Base-by-base conservation (phyloP, 169 alveolate species). In the Amoebophrya sp. region DNA sequence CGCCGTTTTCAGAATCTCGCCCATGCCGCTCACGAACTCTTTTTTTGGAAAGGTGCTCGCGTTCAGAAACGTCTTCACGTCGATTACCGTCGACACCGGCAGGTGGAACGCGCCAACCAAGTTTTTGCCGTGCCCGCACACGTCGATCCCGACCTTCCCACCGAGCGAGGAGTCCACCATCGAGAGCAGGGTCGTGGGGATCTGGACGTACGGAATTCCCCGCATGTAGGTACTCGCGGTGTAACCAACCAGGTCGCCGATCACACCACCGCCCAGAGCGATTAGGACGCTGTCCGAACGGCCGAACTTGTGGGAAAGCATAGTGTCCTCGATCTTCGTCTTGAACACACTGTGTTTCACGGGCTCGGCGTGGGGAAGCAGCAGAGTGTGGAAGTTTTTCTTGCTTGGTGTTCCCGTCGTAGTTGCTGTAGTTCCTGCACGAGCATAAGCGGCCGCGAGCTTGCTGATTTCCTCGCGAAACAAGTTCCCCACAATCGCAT, bases 131-230 rank as follows among this genome's bases (percentile, higher is more conserved):
- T 43, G 40, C 69, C 92, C 34, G 45, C 78, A 50, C 40, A 40
- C 89, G 43, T 93, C 93, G 40, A 93, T 93, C 26, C 93, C 94
- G 13, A 91, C 91, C 92, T 91, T 92, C 48, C 95, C 96, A 0
- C 96, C 96, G 26, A 94, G 91, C 0, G 94, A 38, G 41, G 95
- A 92, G 70, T 94, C 96, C 7, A 91, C 93, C 92, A 93, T 93
- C 0, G 96, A 89, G 18, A 94, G 92, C 38, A 94, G 89, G 40
- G 95, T 93, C 23, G 96, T 93, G 34, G 96, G 96, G 40, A 94
- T 87, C 48, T 89, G 93, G 31, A 92, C 40, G 89, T 42, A 90
- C 20, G 89, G 78, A 0, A 94, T 43, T 40, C 96, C 96, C 48
- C 96, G n/a, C 89, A 92, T 78, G 67, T 31, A 88, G 41, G 91